Percentiles rank a stretch among this genome's conserved stretches.
Conservation (phyloP, 2,329 filamentous ascomycete genomes). For the Alternaria alternata region DNA sequence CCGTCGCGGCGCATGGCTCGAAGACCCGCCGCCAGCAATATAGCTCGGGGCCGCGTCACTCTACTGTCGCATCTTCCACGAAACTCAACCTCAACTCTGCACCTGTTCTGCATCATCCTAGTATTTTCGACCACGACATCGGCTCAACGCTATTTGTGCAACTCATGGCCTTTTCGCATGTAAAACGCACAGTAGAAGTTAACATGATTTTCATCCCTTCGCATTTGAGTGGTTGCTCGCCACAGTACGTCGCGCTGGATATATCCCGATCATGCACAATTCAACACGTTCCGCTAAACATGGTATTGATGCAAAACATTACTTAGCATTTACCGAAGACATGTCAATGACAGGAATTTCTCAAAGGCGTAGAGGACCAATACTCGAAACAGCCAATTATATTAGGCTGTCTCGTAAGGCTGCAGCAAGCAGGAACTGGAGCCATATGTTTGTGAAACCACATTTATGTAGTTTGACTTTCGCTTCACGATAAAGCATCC, state of each 20-base stretch:
- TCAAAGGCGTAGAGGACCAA: background rate
- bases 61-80: background rate
- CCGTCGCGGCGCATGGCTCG: conserved; percentile 4
- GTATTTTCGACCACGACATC: background rate
- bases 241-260: background rate
- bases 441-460: background rate
- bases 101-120: background rate
- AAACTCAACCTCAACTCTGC: background rate
- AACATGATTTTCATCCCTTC: background rate
- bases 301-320: background rate
- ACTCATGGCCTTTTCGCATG: background rate
- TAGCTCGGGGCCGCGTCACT: background rate
- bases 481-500: conserved; percentile 10
- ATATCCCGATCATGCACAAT: background rate
- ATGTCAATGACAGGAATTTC: background rate
- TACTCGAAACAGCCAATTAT: background rate
- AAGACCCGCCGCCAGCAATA: background rate
- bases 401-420: background rate
- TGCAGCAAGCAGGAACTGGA: background rate
- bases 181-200: background rate
- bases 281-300: background rate
- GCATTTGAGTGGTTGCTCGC: background rate
- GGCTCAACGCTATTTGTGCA: background rate
- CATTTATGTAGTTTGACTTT: background rate
- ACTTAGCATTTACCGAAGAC: background rate